Percentiles rank a stretch among this genome's conserved stretches.
Evolutionary conservation across 768 basidiomycete species (phyloP).

Genomic region (Trametes coccinea): DNA sequence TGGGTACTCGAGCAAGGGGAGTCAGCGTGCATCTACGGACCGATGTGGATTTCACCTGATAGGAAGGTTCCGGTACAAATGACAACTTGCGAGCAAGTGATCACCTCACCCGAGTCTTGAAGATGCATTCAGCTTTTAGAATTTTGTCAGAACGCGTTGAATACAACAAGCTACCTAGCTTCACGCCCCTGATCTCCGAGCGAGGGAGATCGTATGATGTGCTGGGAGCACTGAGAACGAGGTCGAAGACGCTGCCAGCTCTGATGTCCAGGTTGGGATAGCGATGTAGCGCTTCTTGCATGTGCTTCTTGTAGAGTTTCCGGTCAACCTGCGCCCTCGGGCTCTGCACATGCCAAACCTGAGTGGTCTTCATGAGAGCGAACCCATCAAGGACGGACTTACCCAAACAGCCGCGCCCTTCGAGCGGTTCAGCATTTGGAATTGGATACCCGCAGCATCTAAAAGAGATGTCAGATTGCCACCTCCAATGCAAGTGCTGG

Average conservation of each 20-base stretch:
- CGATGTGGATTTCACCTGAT: conserved; percentile 89
- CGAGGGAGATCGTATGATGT: conserved; percentile 34
- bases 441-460: conserved; percentile 91
- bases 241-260: conserved; percentile 76
- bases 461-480: neutral
- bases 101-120: conserved; percentile 71
- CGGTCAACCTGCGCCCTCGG: conserved; percentile 89
- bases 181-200: conserved; percentile 48
- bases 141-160: neutral
- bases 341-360: conserved; percentile 52
- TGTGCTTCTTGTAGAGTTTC: conserved; percentile 77
- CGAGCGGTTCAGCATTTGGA: conserved; percentile 80
- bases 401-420: conserved; percentile 93
- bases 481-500: neutral
- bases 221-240: conserved; percentile 58
- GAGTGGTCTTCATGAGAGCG: neutral
- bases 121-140: neutral
- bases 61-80: conserved; percentile 92
- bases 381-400: conserved; percentile 24
- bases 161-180: conserved; percentile 47
- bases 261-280: conserved; percentile 72
- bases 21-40: conserved; percentile 34
- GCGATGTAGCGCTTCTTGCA: conserved; percentile 67
- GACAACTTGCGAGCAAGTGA: conserved; percentile 79
- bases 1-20: neutral